phyloP scores from a whole-genome alignment of 1,284 basidiomycete species.

The Ustilago sp. region DNA sequence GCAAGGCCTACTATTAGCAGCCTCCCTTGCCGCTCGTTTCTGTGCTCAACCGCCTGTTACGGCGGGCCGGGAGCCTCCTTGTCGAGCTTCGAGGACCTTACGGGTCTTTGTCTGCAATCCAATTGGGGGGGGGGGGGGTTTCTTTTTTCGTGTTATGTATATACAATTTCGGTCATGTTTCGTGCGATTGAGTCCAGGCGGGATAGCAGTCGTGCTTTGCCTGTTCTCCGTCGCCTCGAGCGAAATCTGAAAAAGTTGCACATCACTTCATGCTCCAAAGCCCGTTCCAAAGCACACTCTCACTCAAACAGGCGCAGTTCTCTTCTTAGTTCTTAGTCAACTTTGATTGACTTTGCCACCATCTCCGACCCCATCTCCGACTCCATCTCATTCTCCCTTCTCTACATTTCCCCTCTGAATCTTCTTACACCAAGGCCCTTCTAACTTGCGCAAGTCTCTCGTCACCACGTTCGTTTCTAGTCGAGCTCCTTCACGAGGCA shows the following conservation, averaged over 20 bases:
- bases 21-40: too few relatives aligned
- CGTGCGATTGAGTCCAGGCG: too few relatives aligned
- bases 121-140: too few relatives aligned
- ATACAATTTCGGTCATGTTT: too few relatives aligned
- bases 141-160: too few relatives aligned
- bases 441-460: neutral
- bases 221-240: neutral
- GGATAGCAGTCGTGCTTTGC: neutral
- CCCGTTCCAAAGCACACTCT: neutral
- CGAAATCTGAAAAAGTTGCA: neutral
- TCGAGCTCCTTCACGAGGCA: neutral
- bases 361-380: neutral
- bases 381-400: neutral
- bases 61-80: too few relatives aligned
- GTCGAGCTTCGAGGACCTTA: too few relatives aligned
- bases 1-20: too few relatives aligned
- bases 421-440: neutral
- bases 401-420: neutral
- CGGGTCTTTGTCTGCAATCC: too few relatives aligned
- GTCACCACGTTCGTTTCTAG: constrained; percentile 4
- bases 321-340: neutral
- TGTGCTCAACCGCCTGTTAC: too few relatives aligned
- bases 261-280: constrained; percentile 1
- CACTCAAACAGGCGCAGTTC: neutral
- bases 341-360: neutral